Percentiles rank a stretch among this genome's conserved stretches.
Evolutionary conservation across 768 basidiomycete species (phyloP).

Genomic region (Pleurotus tuber-regium): DNA sequence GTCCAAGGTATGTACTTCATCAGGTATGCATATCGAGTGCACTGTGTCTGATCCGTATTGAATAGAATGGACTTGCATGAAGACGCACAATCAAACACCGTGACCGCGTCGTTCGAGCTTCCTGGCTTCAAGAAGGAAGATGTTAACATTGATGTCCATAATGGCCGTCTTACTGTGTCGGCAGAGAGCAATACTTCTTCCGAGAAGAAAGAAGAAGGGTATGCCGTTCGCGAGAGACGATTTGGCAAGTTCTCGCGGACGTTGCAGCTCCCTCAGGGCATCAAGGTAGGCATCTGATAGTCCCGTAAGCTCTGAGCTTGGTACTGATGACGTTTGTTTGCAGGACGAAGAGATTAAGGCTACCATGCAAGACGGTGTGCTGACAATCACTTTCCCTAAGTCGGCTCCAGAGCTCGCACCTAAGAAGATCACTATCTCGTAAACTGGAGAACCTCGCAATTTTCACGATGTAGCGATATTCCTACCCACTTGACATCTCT

Average conservation of each 20-base stretch:
- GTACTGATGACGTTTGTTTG: neutral
- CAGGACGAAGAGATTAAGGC: constrained; percentile 48
- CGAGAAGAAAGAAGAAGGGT: constrained; percentile 36
- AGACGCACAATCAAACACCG: constrained; percentile 40
- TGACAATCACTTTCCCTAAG: constrained; percentile 49
- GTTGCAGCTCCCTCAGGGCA: constrained; percentile 50
- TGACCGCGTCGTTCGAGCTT: constrained; percentile 61
- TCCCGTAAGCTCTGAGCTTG: too few species aligned
- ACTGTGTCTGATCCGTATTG: neutral
- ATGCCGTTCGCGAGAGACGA: constrained; percentile 49
- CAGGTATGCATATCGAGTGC: neutral
- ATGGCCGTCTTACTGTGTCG: constrained; percentile 49
- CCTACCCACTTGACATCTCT: too few species aligned
- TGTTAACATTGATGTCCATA: constrained; percentile 50
- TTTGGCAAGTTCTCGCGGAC: constrained; percentile 46
- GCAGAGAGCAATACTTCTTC: constrained; percentile 42
- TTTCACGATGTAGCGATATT: too few species aligned
- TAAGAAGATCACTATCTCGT: constrained; percentile 36
- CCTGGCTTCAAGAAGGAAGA: constrained; percentile 56
- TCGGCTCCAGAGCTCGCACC: constrained; percentile 37
- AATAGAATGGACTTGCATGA: constrained; percentile 59
- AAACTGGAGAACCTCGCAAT: too few species aligned
- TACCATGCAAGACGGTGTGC: constrained; percentile 42
- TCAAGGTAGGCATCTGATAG: constrained; percentile 47
- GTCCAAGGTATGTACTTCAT: constrained; percentile 4